Evolutionary conservation across 768 basidiomycete species (phyloP).

Genomic region (Leucocoprinus birnbaumii): DNA sequence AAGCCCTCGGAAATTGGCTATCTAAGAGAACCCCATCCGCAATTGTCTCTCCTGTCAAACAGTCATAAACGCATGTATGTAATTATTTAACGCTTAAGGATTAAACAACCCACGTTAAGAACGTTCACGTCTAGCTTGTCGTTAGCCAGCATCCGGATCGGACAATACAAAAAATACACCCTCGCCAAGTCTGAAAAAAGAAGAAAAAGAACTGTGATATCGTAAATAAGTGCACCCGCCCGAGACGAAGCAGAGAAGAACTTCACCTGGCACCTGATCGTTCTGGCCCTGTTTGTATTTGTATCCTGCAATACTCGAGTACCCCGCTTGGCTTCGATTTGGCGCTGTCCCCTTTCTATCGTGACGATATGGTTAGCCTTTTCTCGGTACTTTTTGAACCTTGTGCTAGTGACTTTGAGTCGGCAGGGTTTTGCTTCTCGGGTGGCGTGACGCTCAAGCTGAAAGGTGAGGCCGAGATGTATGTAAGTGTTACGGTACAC

Average conservation of each 20-base stretch:
- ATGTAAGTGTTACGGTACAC: too few relatives aligned
- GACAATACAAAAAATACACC: constrained; percentile 1
- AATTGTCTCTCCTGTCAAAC: constrained; percentile 2
- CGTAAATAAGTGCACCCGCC: not conserved
- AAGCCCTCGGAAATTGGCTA: constrained; percentile 3
- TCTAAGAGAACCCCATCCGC: not conserved
- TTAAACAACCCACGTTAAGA: not conserved
- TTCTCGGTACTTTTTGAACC: not conserved
- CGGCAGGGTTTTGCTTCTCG: not conserved
- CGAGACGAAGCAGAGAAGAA: not conserved
- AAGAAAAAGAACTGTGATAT: not conserved
- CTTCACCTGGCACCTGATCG: not conserved
- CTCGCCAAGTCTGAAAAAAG: not conserved
- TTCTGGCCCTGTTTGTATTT: not conserved
- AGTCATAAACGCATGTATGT: not conserved
- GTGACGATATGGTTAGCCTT: not conserved
- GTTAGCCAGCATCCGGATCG: constrained; percentile 4
- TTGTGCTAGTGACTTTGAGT: too few relatives aligned
- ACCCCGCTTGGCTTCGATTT: not conserved
- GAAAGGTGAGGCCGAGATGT: too few relatives aligned
- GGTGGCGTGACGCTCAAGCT: too few relatives aligned
- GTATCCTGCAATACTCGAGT: too few relatives aligned
- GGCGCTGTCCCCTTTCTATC: too few relatives aligned
- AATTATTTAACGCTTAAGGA: not conserved
- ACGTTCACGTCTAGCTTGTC: not conserved